Evolutionary conservation across 805 yeast species (phyloP).

Genomic region (Yarrowia deformans): DNA sequence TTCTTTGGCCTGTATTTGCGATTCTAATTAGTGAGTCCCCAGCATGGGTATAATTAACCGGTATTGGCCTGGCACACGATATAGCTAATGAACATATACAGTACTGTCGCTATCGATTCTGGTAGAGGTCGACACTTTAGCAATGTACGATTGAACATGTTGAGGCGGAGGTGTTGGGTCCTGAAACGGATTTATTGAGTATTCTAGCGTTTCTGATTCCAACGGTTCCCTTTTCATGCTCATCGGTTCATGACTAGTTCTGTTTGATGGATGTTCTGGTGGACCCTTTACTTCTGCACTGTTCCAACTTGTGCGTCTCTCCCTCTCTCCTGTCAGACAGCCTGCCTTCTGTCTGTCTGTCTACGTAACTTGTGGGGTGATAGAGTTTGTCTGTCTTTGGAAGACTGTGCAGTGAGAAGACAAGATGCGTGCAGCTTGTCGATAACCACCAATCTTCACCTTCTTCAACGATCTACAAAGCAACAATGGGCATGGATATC

Average conservation of each 20-base stretch:
- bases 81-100: too few relatives aligned
- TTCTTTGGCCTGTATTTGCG: too few relatives aligned
- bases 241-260: too few relatives aligned
- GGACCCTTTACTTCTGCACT: too few relatives aligned
- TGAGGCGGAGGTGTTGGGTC: background rate
- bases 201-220: background rate
- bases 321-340: background rate
- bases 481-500: conserved; percentile 32
- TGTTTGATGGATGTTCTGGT: too few relatives aligned
- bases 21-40: too few relatives aligned
- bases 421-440: conserved; percentile 1
- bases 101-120: too few relatives aligned
- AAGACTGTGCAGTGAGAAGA: background rate
- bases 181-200: background rate
- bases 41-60: too few relatives aligned
- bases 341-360: background rate
- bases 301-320: too few relatives aligned
- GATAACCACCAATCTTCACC: conserved; percentile 9
- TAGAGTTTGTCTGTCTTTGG: conserved; percentile 22
- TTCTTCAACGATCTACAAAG: conserved; percentile 1
- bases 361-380: conserved; percentile 22
- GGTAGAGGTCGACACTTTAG: background rate
- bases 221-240: too few relatives aligned
- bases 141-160: background rate
- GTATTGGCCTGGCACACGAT: too few relatives aligned